Percentiles rank a stretch among this genome's conserved stretches.
Conservation (phyloP, 2,329 filamentous ascomycete genomes). For the Xylaria sp. region DNA sequence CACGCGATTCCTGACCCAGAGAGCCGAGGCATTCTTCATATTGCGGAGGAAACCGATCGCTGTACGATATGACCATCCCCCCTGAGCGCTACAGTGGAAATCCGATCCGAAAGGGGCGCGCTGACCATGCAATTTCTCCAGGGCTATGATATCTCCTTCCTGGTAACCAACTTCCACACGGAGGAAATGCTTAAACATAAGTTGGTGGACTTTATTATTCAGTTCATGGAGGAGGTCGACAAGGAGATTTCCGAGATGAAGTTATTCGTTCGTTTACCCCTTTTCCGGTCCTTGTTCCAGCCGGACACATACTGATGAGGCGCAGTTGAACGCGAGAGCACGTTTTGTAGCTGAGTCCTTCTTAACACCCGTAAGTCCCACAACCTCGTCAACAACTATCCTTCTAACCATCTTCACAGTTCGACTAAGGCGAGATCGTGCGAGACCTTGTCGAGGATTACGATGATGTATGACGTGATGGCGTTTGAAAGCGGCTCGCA, state of each 20-base stretch:
- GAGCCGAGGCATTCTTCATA: slow-evolving; percentile 96
- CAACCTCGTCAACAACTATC: background rate
- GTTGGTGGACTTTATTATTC: slow-evolving; percentile 96
- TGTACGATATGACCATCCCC: slow-evolving; percentile 42
- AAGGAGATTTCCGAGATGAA: slow-evolving; percentile 99
- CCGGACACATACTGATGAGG: slow-evolving; percentile 28
- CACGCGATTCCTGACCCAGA: slow-evolving; percentile 89
- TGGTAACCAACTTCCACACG: slow-evolving; percentile 98
- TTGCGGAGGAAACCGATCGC: slow-evolving; percentile 91
- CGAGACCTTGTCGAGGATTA: slow-evolving; percentile 4
- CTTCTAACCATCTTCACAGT: slow-evolving; percentile 12
- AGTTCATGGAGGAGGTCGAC: slow-evolving; percentile 99
- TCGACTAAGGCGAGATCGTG: slow-evolving; percentile 12
- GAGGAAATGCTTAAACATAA: slow-evolving; percentile 99
- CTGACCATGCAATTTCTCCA: slow-evolving; percentile 33
- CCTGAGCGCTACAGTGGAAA: background rate
- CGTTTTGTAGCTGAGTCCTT: slow-evolving; percentile 98
- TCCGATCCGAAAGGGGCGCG: background rate
- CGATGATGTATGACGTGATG: slow-evolving; percentile 8
- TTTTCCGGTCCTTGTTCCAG: background rate
- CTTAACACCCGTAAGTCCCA: slow-evolving; percentile 72
- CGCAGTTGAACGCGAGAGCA: slow-evolving; percentile 86
- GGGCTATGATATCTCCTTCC: slow-evolving; percentile 98
- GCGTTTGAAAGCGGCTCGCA: slow-evolving; percentile 8
- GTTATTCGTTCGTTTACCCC: slow-evolving; percentile 72